Evolutionary conservation across 2,329 filamentous ascomycete genomes (phyloP), one percentile per base, ranked within the genome.

Genomic region (Daldinia sp.): DNA sequence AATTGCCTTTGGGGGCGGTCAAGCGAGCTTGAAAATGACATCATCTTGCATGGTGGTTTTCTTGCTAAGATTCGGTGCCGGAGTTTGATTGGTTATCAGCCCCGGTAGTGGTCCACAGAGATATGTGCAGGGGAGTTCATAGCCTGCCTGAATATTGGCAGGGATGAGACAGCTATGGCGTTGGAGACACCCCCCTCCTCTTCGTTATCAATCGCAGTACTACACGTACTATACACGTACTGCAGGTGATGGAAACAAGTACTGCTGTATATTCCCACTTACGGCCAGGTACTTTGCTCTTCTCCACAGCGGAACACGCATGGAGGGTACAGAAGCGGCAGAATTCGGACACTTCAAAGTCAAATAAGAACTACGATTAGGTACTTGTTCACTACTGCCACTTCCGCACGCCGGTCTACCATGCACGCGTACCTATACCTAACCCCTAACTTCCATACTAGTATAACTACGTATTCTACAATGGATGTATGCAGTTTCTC

Each of bases 281-380:
- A 29, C 9, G 21, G 49, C 10, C 23, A 32, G 30, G 56, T 61
- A 49, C 57, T 48, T 58, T 10, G n/a, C 19, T 15, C 4, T 61
- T 67, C 65, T 63, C 65, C 65, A 65, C 62, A 58, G 56, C 65
- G 62, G 65, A 65, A 65, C 61, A 34, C 55, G 55, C 60, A 55
- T 58, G 55, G 29, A 52, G 37, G 47, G 35, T 48, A 66, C 62
- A 61, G 59, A 65, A 49, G 43, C 50, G 45, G 65, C 39, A 68
- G 37, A 59, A 55, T 66, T 67, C 62, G 64, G 62, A 65, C 61
- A 60, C 61, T 35, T 27, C 9, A 4, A 60, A 60, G 5, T 41
- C 23, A 47, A n/a, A 13, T 3, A 27, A 19, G 45, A 32, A n/a
- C 15, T 30, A 7, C 43, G 1, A 29, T 2, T 29, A 13, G n/a